Evolutionary conservation across 805 yeast genomes (phyloP), one percentile per base, ranked within the genome.

Genomic region (Myxozyma neglecta): DNA sequence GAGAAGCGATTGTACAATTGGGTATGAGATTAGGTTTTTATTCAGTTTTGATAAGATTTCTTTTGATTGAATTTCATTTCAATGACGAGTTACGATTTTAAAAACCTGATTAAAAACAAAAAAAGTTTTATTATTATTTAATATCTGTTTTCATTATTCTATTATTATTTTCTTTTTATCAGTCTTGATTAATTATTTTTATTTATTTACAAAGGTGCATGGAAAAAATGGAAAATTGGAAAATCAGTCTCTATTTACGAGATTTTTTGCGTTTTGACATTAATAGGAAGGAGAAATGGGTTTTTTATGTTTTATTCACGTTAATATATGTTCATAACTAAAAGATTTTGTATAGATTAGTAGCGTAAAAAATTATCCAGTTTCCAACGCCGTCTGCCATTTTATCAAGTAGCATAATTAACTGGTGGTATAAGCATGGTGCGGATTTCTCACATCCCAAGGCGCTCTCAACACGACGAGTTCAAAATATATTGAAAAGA

Each of bases 1-100:
- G 99, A 94, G 81, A 94, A 94, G 85, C 90, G 97, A 80, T 82
- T 94, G 75, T 96, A 91, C 53, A 64, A 62, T 57, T 64, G 49
- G 49, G 45, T 18, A 42, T 24, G 36, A 16, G 10, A 47, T 16
- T 16, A 24, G 61, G 54, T 35, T 16, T 56, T 29, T 32, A 6
- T 57, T 8, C 24, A 20, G 16, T 32, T 35, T 34, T 24, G 16
- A 3, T 18, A 10, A 36, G 37, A 20, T 51, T 43, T 53, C 32
- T 18, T 43, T n/a, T 40, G 13, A 44, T 29, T 36, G 40, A 39
- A 2, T 39, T 39, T 39, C n/a, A 37, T n/a, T 24, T 51, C 29
- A 18, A 36, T 18, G 20, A 24, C 6, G 42, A 13, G 42, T 39
- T 13, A n/a, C 42, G 42, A n/a, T 39, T 39, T 13, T 39, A 3